phyloP scores from a whole-genome alignment of 306 rosid species.

The Dryas drummondii region DNA sequence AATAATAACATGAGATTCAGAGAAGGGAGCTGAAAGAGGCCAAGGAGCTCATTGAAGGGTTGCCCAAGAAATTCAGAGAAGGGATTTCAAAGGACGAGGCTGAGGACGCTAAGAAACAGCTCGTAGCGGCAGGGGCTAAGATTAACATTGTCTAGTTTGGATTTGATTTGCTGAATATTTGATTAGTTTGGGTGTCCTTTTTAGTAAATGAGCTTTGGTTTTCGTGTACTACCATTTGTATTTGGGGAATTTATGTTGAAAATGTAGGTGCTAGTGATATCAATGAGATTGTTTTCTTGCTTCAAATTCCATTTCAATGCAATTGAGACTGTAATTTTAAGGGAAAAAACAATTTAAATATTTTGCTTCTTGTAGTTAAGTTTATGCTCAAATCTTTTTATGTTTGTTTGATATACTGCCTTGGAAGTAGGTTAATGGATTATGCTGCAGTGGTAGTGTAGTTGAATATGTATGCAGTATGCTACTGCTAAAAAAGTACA shows the following conservation, averaged over 20 bases:
- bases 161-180: not conserved
- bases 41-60: constrained; percentile 78
- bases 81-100: constrained; percentile 82
- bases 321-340: constrained; percentile 28
- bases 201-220: constrained; percentile 1
- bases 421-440: no score
- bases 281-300: not conserved
- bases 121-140: constrained; percentile 89
- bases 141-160: constrained; percentile 46
- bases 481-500: no score
- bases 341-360: not conserved
- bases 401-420: no score
- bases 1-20: no score
- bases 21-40: no score
- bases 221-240: constrained; percentile 16
- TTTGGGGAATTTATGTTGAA: not conserved
- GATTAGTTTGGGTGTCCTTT: constrained; percentile 1
- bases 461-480: no score
- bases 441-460: no score
- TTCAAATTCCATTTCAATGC: constrained; percentile 5
- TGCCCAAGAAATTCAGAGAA: constrained; percentile 71
- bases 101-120: constrained; percentile 85
- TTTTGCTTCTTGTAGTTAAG: constrained; percentile 32
- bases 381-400: no score
- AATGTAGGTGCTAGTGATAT: not conserved